These are phyloP conservation scores for Pelargonium citronellum DNA, from an alignment of 441 rosid genomes.

Conservation along the genomic window DNA sequence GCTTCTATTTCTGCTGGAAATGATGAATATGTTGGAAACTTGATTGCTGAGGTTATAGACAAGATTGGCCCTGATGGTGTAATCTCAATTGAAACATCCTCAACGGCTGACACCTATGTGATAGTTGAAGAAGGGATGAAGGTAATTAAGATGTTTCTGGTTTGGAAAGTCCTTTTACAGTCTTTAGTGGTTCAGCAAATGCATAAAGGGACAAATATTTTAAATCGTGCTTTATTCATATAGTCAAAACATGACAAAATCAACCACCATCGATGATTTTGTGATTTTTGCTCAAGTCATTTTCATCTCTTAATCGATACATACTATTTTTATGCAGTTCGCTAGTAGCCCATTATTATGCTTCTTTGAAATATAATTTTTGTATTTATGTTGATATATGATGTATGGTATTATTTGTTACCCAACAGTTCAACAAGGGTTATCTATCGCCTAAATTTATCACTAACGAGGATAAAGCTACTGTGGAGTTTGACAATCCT, in stretches of 20 bases:
- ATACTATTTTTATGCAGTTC: neutral
- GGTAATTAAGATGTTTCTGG: slow-evolving; percentile 38
- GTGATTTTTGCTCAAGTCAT: neutral
- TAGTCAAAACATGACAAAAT: neutral
- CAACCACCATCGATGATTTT: neutral
- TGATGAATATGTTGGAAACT: slow-evolving; percentile 64
- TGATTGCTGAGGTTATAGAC: slow-evolving; percentile 71
- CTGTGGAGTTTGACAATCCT: slow-evolving; percentile 75
- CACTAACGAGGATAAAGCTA: slow-evolving; percentile 67
- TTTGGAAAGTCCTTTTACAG: slow-evolving; percentile 5
- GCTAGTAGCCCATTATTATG: neutral
- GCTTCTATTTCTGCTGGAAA: slow-evolving; percentile 94
- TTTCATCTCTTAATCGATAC: neutral
- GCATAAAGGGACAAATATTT: neutral
- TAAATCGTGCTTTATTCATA: neutral
- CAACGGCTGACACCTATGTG: slow-evolving; percentile 63
- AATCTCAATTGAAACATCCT: slow-evolving; percentile 68
- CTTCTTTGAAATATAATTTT: neutral
- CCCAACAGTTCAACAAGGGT: slow-evolving; percentile 74
- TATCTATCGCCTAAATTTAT: slow-evolving; percentile 82
- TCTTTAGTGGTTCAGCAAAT: slow-evolving; percentile 1
- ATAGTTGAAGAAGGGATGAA: slow-evolving; percentile 86
- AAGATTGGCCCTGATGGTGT: slow-evolving; percentile 87
- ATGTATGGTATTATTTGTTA: slow-evolving; percentile 13
- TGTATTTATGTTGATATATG: neutral